These are phyloP conservation scores for Vitellaria paradoxa DNA, from an alignment of 179 eudicot species.

Conservation along the genomic window DNA sequence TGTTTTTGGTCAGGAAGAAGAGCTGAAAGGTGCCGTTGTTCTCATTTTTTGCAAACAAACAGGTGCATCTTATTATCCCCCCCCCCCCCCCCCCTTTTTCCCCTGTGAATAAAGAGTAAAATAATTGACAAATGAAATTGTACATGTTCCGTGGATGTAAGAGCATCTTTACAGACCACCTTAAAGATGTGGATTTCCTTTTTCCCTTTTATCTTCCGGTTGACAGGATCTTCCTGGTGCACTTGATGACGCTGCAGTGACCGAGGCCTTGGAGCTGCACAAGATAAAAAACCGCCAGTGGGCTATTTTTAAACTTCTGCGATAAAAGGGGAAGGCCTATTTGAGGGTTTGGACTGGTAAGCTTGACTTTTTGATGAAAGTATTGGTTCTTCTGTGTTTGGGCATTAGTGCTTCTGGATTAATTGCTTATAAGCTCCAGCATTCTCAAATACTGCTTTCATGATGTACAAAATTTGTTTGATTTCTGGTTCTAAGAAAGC, in stretches of 20 bases:
- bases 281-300: conserved; percentile 95
- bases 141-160: neutral
- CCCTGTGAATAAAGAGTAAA: neutral
- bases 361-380: conserved; percentile 1
- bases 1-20: conserved; percentile 77
- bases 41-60: conserved; percentile 95
- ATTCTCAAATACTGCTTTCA: neutral
- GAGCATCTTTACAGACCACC: neutral
- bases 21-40: conserved; percentile 92
- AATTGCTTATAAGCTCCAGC: too few species aligned
- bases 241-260: conserved; percentile 89
- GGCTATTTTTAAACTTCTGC: conserved; percentile 98
- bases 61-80: conserved; percentile 46
- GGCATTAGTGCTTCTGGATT: neutral
- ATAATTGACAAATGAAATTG: neutral
- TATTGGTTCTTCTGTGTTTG: neutral
- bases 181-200: neutral
- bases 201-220: neutral
- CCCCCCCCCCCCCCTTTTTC: too few species aligned
- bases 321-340: conserved; percentile 95
- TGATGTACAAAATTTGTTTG: neutral
- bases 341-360: conserved; percentile 99
- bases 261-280: conserved; percentile 94
- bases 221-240: conserved; percentile 98
- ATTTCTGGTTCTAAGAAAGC: neutral